Evolutionary conservation across 139 green algal species (phyloP), one percentile per base, ranked within the genome.

Genomic region (Raphidocelis subcapitata): DNA sequence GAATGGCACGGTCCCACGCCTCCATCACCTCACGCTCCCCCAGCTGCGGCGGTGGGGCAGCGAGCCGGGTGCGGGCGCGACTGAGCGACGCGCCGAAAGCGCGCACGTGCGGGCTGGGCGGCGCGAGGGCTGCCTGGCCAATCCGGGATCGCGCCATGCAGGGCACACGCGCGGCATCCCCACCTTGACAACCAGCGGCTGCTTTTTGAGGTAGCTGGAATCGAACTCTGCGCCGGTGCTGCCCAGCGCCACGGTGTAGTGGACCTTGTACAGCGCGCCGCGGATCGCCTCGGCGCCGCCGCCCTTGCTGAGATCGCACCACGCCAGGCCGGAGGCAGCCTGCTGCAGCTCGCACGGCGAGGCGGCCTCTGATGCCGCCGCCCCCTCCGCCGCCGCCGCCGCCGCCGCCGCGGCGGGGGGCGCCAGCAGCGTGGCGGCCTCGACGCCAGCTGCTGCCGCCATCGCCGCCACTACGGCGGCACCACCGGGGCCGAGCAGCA

Each of bases 171-270:
- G 46, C 5, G 14, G 44, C 23, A n/a, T 24, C 1, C 24, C 5
- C 41, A 75, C 69, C 69, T 75, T 75, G 57, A 75, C 67, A 5
- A 75, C 51, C 28, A 75, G 57, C 4, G 69, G 69, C 29, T 35
- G 32, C 2, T n/a, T 59, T n/a, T 29, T 47, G 26, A 60, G 56
- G 20, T 75, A 75, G 16, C n/a, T 61, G 16, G 36, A 61, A 46
- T 75, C 69, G 67, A 75, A 75, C 14, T 60, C 56, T 20, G 56
- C 55, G 28, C 69, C 69, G 37, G 5, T 67, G 31, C 56, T 65
- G 15, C 55, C 69, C 16, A 75, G 57, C 37, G 60, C 60, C 16
- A 37, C 69, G 1, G 56, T 60, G 41, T 75, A 75, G 31, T 75
- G 28, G 8, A 20, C 29, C 69, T 75, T 75, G 24, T 57, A 67